Evolutionary conservation across 2,329 filamentous ascomycete species (phyloP), one percentile per base, ranked within the genome.

Genomic region (Nemania bipapillata): DNA sequence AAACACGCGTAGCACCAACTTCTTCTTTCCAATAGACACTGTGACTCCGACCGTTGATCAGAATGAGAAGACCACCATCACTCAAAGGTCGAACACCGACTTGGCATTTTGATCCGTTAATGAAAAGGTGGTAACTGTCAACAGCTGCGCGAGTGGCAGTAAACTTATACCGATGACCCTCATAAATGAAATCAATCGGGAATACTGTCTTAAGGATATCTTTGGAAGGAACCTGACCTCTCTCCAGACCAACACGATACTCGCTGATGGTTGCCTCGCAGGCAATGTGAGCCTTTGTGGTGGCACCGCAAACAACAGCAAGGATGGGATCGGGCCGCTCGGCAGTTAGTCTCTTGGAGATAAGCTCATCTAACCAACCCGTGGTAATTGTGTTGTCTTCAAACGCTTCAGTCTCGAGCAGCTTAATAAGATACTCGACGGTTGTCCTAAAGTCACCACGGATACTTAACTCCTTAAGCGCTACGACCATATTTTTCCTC

Each of bases 11-110:
- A 42, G 95, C 96, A 65, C 94, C 94, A 54, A 97, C 93, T 81
- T 99, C 96, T 79, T 99, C 96, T 84, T 98, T 98, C 96, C 96
- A 99, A 89, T 99, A 99, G 70, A 98, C 90, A 78, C 96, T 99
- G 89, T 99, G 96, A 75, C 93, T 97, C 81, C 93, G 93, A 69
- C 96, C 96, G 77, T 91, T 91, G 50, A 99, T 89, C 22, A 99
- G 88, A 71, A 99, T 89, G 65, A 99, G 87, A 11, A 99, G 88
- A 80, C 96, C 96, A 80, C 96, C 96, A 76, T 99, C 96, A 73
- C 93, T 94, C 73, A 99, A 89, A 57, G 94, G 92, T 75, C 96
- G 92, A 63, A 99, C 92, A 77, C 95, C 96, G 65, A 98, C 92
- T 6, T 92, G 90, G 82, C 93, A 97, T 85, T 96, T 97, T 75